phyloP scores from a whole-genome alignment of 1,139 yeast genomes.

The Diutina neorugosa region DNA sequence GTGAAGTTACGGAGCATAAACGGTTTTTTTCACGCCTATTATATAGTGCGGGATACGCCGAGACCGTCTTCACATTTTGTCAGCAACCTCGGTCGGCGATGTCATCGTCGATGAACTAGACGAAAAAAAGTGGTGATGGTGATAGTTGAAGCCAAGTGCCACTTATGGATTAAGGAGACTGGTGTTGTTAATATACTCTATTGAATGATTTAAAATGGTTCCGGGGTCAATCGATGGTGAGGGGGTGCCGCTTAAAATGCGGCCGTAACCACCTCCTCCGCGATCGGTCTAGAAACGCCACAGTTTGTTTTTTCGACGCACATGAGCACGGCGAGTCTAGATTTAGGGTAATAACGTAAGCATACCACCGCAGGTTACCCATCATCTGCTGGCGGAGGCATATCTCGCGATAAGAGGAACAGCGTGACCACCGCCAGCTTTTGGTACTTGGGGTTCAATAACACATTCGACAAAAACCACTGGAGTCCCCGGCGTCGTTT shows the following conservation, averaged over 20 bases:
- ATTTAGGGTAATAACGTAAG: neutral
- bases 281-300: neutral
- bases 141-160: too few relatives aligned
- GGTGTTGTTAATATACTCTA: neutral
- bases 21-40: neutral
- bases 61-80: neutral
- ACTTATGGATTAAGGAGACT: too few relatives aligned
- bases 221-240: neutral
- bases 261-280: neutral
- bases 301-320: neutral
- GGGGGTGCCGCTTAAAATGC: neutral
- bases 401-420: conserved; percentile 25
- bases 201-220: neutral
- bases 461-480: conserved; percentile 56
- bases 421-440: conserved; percentile 33
- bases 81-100: neutral
- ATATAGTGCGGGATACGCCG: neutral
- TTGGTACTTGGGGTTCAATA: conserved; percentile 52
- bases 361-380: neutral
- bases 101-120: neutral
- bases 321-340: neutral
- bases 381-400: neutral
- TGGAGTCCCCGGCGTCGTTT: conserved; percentile 57
- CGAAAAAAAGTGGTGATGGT: neutral
- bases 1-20: neutral